Conservation (phyloP, 768 basidiomycete species). For the Thelephora aurantiotincta region DNA sequence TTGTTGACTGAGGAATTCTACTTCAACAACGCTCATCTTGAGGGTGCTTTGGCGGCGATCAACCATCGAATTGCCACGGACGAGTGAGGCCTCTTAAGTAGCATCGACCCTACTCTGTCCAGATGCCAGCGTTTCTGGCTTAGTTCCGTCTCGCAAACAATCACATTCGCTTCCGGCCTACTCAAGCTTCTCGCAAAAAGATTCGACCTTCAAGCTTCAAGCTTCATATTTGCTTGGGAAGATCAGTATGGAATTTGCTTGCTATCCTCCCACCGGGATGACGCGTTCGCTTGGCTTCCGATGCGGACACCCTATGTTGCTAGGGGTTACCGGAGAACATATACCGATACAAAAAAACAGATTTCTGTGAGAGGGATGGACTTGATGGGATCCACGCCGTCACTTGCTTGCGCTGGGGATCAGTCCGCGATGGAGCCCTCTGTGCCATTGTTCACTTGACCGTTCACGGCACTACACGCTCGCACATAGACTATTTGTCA, state of each 20-base stretch:
- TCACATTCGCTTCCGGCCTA: slow-evolving; percentile 16
- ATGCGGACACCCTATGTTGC: slow-evolving; percentile 27
- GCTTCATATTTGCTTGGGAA: slow-evolving; percentile 25
- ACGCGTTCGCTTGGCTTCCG: neutral
- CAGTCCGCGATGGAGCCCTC: too few species aligned
- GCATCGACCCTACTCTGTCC: slow-evolving; percentile 2
- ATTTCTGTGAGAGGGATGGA: slow-evolving; percentile 9
- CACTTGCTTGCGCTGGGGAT: too few species aligned
- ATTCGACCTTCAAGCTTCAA: too few species aligned
- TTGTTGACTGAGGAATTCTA: neutral
- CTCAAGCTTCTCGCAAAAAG: too few species aligned
- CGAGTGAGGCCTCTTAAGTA: slow-evolving; percentile 9
- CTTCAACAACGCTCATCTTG: slow-evolving; percentile 27
- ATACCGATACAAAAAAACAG: slow-evolving; percentile 27
- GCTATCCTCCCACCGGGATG: slow-evolving; percentile 11
- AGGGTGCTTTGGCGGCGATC: slow-evolving; percentile 16
- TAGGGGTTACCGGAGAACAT: slow-evolving; percentile 32
- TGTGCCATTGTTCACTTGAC: too few species aligned
- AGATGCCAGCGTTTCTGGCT: neutral
- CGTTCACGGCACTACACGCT: too few species aligned
- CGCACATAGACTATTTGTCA: too few species aligned
- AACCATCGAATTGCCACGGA: slow-evolving; percentile 16
- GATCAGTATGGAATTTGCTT: slow-evolving; percentile 15
- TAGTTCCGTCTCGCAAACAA: slow-evolving; percentile 18
- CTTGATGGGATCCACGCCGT: slow-evolving; percentile 15